Evolutionary conservation across 352 stramenopile genomes (phyloP), one percentile per base, ranked within the genome.

Genomic region (Globisporangium lucens): DNA sequence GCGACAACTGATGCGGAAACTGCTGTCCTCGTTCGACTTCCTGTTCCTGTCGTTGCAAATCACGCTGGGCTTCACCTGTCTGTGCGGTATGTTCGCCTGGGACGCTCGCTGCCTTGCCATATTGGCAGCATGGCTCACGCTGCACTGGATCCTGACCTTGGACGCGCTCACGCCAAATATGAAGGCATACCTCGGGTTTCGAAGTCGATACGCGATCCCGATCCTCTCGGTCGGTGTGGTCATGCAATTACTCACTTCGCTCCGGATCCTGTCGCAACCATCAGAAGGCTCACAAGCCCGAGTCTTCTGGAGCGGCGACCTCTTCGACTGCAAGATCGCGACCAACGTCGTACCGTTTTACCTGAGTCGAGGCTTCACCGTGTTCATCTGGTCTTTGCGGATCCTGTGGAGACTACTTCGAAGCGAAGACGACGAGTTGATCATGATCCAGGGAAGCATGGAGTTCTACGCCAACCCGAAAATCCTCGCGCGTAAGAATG

Each of bases 1-100:
- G 36, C 58, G n/a, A 9, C 36, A 64, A 38, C 8, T 64, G 24
- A 1, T 64, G 6, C 8, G 15, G 36, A n/a, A 41, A 15, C 7
- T 64, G 20, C 15, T 64, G 4, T 64, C 36, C 4, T 74, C 67
- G 22, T 79, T 79, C 60, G 70, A 79, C 66, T 75, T 77, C 22
- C 55, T 65, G 0, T 79, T 73, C 49, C 27, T 75, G 15, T 73
- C 73, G 22, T n/a, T 69, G 20, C 73, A 79, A 55, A 38, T 79
- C 30, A 62, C 53, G 2, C 33, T 59, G 8, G 41, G 62, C n/a
- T 36, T 63, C 27, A 27, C 66, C n/a, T 72, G 61, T 12, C 46
- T 75, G 9, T 66, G 63, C 7, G 65, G 71, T 33, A 33, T 74
- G 2, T 70, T 71, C 29, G 33, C 56, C 15, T 79, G 73, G 70